Base-by-base conservation (phyloP, 208 protist genomes). In the Trichomonas gallinae region DNA sequence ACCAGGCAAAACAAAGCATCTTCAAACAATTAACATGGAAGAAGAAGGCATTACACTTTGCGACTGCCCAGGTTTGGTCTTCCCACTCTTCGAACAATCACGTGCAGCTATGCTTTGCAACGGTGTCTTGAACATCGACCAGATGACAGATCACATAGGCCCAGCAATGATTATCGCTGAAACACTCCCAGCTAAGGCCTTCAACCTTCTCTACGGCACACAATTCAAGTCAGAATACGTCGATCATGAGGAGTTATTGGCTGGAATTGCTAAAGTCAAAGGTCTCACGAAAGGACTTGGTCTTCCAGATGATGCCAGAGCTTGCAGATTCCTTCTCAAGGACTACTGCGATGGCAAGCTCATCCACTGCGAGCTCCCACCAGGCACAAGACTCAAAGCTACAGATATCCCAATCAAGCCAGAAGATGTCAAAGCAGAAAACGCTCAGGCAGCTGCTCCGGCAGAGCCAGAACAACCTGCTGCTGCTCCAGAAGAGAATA, bases 31-130 rank as follows among this genome's bases (percentile, higher is more conserved):
- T 34, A 96, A 82, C 26, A 82, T 96, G 34, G 46, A 63, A 63
- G 93, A 96, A 81, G 93, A 96, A 31, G 87, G 87, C 17, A 96
- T 96, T 36, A 96, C 93, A 72, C n/a, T 96, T 82, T 96, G 93
- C 40, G 93, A 96, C 26, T 96, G 93, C 63, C 93, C 93, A 4
- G 93, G 93, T 23, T 31, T 96, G 21, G 93, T 96, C 9, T 96
- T 96, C 36, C 93, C 93, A 83, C 17, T 81, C 9, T 81, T 96
- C 34, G 26, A 82, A 46, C 36, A 44, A 15, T 45, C n/a, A 34
- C 3, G 51, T 21, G 93, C 93, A n/a, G 93, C 46, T 0, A 82
- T 96, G 93, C 11, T 96, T 44, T 82, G 34, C 21, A 96, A 96
- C 34, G 93, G 93, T 13, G 93, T 96, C 0, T 10, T 96, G 0